Evolutionary conservation across 2,329 filamentous ascomycete genomes (phyloP), one percentile per base, ranked within the genome.

Genomic region (Phialemonium atrogriseum): DNA sequence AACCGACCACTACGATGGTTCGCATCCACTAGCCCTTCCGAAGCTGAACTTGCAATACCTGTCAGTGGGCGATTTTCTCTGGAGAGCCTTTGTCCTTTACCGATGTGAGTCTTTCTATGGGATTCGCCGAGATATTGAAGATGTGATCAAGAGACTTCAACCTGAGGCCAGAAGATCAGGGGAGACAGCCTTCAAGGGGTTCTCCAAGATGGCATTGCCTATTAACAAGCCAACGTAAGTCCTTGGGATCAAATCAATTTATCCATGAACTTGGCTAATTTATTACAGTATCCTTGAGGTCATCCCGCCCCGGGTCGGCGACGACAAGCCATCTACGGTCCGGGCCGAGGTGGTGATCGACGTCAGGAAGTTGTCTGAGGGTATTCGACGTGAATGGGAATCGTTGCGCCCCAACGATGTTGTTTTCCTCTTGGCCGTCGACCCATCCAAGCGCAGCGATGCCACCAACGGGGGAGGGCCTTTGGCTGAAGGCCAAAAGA

Each of bases 21-120:
- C 85, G 15, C 76, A 76, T 28, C 88, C 91, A 5, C 67, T 98
- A 36, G 85, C 91, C 3, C 77, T 98, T 25, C 91, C 91, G 3
- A 98, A 98, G 54, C 61, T 96, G 27, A 98, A 95, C 46, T 64
- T 98, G 17, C 91, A 98, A 51, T 98, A 98, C 56, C 68, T 98
- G 10, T 94, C 88, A 3, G 77, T 94, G 30, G 87, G 87, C 3
- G 91, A 98, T 55, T 98, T 98, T 47, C 62, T 98, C n/a, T 98
- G 88, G 87, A 76, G 93, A 40, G 87, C 89, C 0, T 80, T 96
- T 48, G 70, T 93, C 10, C 65, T 98, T 7, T 91, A 94, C 52
- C 78, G 89, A 24, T 84, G 80, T 36, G 91, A 98, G 55, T 75
- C 89, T 0, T 95, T 96, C 53, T 96, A 93, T 54, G 84, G 86